Percentiles rank a stretch among this genome's conserved stretches.
Conservation (phyloP, 306 rosid genomes). For the Ceratonia siliqua region DNA sequence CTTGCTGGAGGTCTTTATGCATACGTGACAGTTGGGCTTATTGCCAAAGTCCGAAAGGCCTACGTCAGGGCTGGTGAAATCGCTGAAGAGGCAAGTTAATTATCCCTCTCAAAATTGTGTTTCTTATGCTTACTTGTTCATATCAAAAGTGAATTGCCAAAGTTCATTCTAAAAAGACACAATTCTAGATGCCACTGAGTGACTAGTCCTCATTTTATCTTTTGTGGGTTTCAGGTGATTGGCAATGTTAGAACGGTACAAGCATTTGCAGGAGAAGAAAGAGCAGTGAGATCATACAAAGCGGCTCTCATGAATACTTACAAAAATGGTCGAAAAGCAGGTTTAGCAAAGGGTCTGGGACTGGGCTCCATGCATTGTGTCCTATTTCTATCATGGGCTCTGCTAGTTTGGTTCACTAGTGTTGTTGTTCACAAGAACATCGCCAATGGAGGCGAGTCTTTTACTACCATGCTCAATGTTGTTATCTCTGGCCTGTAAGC, state of each 20-base stretch:
- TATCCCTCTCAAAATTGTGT: not conserved
- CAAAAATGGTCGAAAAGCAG: conserved; percentile 72
- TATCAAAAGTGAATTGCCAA: not conserved
- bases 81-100: conserved; percentile 90
- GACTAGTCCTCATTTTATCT: not conserved
- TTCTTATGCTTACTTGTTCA: not conserved
- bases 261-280: conserved; percentile 97
- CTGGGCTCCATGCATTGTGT: conserved; percentile 87
- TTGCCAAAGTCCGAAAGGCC: conserved; percentile 74
- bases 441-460: conserved; percentile 91
- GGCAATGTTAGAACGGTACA: conserved; percentile 95
- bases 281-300: conserved; percentile 71
- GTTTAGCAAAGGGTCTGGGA: conserved; percentile 93
- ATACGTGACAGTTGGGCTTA: conserved; percentile 75
- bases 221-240: conserved; percentile 61
- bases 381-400: conserved; percentile 87
- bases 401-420: conserved; percentile 94
- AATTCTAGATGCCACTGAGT: not conserved
- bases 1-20: conserved; percentile 96
- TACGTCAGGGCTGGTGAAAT: conserved; percentile 95
- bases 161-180: not conserved
- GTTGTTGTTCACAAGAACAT: conserved; percentile 85
- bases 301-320: conserved; percentile 75
- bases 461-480: conserved; percentile 98
- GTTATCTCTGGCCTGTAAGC: conserved; percentile 97